Conservation (phyloP, 371 early-diverging fungal genomes). For the Dinochytrium kinnereticum region DNA sequence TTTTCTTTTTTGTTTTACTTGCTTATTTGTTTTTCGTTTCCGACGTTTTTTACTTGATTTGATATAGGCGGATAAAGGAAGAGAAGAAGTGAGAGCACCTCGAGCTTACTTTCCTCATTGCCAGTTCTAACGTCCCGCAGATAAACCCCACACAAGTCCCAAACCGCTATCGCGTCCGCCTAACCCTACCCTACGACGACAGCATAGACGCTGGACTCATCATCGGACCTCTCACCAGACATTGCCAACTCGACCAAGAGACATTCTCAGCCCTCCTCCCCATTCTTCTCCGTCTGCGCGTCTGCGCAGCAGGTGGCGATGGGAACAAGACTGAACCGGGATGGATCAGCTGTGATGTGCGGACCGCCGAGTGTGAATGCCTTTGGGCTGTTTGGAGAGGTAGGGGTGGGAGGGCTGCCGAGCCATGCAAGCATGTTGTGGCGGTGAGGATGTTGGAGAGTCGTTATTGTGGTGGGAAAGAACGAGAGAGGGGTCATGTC, state of each 20-base stretch:
- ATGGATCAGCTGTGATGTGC: background rate
- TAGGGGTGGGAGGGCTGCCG: background rate
- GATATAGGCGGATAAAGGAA: too few relatives aligned
- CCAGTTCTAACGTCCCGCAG: background rate
- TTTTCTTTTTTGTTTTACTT: background rate
- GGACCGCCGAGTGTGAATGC: background rate
- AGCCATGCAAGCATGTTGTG: background rate
- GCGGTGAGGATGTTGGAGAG: conserved; percentile 6
- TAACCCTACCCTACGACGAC: background rate
- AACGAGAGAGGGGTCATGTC: background rate
- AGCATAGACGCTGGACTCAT: background rate
- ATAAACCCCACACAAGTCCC: background rate
- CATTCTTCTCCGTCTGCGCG: background rate
- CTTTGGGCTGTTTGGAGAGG: background rate
- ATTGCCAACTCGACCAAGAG: background rate
- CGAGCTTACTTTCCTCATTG: too few relatives aligned
- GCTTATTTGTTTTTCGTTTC: background rate
- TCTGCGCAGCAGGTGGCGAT: background rate
- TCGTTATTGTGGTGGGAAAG: too few relatives aligned
- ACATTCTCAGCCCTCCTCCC: background rate
- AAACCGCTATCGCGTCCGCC: background rate
- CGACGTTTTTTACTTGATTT: too few relatives aligned
- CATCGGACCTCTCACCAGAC: background rate
- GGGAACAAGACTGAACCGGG: too few relatives aligned
- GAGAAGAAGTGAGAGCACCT: too few relatives aligned